Base-by-base conservation (phyloP, 371 early-diverging fungal species). In the Lichtheimia hyalospora region DNA sequence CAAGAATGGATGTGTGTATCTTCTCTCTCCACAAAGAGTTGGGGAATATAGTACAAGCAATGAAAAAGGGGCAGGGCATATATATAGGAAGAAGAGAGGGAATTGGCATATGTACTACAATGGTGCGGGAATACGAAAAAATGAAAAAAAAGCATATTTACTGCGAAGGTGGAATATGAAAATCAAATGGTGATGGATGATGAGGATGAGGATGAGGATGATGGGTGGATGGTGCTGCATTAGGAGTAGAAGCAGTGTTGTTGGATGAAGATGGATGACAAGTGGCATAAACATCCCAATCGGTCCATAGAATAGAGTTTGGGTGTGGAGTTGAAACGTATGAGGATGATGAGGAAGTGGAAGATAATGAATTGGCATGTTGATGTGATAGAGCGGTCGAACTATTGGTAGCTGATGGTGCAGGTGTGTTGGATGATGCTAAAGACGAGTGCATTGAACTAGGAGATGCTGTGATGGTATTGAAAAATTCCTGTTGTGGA, bases 321-420 rank as follows among this genome's bases (percentile, higher is more conserved):
- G 57, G 57, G 25, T 57, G 49, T 10, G 57, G 57, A 3, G 62
- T 43, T 5, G 57, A 56, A 15, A 51, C 50, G 51, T 50, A 62
- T 15, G 62, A 50, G 15, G 62, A 57, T n/a, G 59, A 58, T 12
- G 59, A 58, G 8, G 59, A 58, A 3, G 59, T 43, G n/a, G 59
- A 58, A 12, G 59, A 58, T 10, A 46, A 40, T 8, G 59, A 58
- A 24, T 49, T 49, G 24, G 49, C 50, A 15, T 58, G 57, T 20
- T 39, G 57, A 34, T 48, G 27, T 16, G 39, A 24, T 23, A 20
- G 21, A 27, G 51, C n/a, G 23, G 59, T 40, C 1, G 59, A 15
- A 24, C 18, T 16, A 5, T 21, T 23, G 49, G 46, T 46, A 7
- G 46, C 18, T 46, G n/a, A 46, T 46, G 46, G 46, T 46, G 46